These are phyloP conservation scores for Aphanocladium album DNA, from an alignment of 2,329 filamentous ascomycete species.

Conservation along the genomic window DNA sequence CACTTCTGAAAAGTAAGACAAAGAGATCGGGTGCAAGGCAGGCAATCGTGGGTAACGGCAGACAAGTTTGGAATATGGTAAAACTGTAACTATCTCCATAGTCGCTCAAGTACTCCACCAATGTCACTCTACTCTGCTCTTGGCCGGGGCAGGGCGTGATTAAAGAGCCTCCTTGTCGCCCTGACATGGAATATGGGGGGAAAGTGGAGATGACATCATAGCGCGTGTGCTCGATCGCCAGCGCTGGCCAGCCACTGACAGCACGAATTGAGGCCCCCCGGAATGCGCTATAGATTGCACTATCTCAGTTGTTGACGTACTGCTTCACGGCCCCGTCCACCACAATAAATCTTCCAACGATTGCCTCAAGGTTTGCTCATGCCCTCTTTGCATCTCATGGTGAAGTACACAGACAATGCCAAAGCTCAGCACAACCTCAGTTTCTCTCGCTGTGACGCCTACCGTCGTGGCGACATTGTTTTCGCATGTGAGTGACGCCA, in stretches of 20 bases:
- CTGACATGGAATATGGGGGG: background rate
- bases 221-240: background rate
- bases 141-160: too few species aligned
- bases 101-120: too few species aligned
- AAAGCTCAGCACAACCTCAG: conserved; percentile 69
- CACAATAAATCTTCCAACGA: background rate
- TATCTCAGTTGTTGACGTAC: background rate
- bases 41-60: too few species aligned
- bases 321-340: background rate
- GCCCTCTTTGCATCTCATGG: background rate
- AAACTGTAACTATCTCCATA: too few species aligned
- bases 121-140: too few species aligned
- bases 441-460: conserved; percentile 79
- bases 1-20: too few species aligned
- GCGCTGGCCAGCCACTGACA: background rate
- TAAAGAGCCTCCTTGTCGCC: background rate
- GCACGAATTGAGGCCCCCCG: background rate
- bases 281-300: background rate
- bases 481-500: conserved; percentile 63
- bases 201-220: background rate
- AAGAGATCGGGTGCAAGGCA: too few species aligned
- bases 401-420: conserved; percentile 37
- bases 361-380: conserved; percentile 1
- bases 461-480: conserved; percentile 82
- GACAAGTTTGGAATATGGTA: too few species aligned